phyloP scores from a whole-genome alignment of 163 green algal genomes.

The Scenedesmus sp. region DNA sequence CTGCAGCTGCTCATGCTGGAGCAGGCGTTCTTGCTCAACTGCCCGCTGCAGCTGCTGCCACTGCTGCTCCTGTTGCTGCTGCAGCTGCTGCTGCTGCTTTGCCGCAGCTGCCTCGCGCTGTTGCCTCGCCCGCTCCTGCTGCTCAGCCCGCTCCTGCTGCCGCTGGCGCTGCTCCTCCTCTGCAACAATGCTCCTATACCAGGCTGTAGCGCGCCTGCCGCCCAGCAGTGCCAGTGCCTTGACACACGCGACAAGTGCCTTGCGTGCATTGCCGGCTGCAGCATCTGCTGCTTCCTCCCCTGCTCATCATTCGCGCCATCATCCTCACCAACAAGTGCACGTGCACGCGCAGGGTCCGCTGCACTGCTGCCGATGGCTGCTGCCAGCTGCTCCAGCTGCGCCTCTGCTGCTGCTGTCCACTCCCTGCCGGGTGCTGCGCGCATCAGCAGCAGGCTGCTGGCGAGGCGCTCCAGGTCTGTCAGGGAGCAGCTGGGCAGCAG shows the following conservation, averaged over 20 bases:
- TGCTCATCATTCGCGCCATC: background rate
- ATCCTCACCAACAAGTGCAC: background rate
- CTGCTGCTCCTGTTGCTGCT: conserved; percentile 32
- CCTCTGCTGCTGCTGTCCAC: conserved; percentile 38
- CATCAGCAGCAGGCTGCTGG: conserved; percentile 44
- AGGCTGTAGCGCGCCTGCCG: background rate
- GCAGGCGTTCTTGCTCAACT: background rate
- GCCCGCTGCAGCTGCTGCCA: background rate
- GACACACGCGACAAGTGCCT: conserved; percentile 28
- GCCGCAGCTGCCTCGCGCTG: conserved; percentile 12
- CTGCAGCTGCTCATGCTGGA: background rate
- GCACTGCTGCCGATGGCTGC: conserved; percentile 17
- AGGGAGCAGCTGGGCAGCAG: conserved; percentile 18
- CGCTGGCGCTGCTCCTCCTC: conserved; percentile 19
- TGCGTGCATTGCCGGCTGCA: background rate
- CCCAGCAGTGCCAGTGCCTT: conserved; percentile 53
- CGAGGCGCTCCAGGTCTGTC: conserved; percentile 40
- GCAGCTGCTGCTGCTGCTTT: conserved; percentile 15
- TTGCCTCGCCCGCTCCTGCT: conserved; percentile 20
- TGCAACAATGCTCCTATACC: conserved; percentile 36
- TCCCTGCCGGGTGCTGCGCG: background rate
- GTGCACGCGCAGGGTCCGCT: background rate
- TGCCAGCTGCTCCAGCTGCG: conserved; percentile 40
- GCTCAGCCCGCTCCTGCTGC: conserved; percentile 33
- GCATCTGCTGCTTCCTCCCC: background rate